These are phyloP conservation scores for Gossypium laxum DNA, from an alignment of 441 rosid genomes.

Conservation along the genomic window DNA sequence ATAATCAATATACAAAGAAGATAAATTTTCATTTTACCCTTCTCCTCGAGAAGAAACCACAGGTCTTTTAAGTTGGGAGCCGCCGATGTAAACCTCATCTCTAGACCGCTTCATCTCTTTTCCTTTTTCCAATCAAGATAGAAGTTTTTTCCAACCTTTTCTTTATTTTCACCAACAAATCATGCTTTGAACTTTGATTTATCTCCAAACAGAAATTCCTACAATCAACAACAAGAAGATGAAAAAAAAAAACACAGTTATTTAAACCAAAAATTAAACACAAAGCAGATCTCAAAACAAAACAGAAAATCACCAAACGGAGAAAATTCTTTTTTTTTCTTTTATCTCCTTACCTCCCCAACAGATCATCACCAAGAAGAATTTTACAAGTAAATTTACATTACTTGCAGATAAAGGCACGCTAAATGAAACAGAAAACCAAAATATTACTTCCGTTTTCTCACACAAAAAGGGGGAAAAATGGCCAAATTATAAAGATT, in stretches of 20 bases:
- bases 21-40: conserved; percentile 36
- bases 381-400: conserved; percentile 27
- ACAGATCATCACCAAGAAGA: conserved; percentile 23
- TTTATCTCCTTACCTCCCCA: conserved; percentile 16
- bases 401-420: conserved; percentile 40
- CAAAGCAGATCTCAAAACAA: conserved; percentile 41
- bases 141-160: not conserved
- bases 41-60: conserved; percentile 55
- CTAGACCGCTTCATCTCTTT: conserved; percentile 69
- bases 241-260: conserved; percentile 5
- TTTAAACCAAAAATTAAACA: conserved; percentile 15
- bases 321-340: conserved; percentile 10
- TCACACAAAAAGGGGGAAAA: not conserved
- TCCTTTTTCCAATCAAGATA: not conserved
- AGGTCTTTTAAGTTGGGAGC: conserved; percentile 53
- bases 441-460: not conserved
- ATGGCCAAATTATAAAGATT: conserved; percentile 18
- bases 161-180: conserved; percentile 27
- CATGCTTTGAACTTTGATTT: conserved; percentile 31
- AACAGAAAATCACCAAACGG: conserved; percentile 11
- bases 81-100: conserved; percentile 45
- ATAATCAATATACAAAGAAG: not conserved
- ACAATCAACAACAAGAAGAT: conserved; percentile 13
- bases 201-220: conserved; percentile 18
- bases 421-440: conserved; percentile 11